phyloP scores from a whole-genome alignment of 176 grass and related monocot species.

The Chrysopogon serrulatus region DNA sequence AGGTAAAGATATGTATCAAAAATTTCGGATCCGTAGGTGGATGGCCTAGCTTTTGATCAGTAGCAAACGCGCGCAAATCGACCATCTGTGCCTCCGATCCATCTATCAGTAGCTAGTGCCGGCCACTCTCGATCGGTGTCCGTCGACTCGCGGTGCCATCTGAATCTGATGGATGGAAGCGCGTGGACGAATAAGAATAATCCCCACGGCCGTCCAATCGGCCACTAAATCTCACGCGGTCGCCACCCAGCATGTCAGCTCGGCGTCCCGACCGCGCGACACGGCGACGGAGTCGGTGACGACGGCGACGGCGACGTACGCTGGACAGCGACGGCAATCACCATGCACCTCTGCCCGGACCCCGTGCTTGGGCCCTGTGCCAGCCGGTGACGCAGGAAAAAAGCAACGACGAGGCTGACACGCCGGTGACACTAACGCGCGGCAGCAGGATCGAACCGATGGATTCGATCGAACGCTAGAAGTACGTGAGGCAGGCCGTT shows the following conservation, averaged over 20 bases:
- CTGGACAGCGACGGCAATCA: background rate
- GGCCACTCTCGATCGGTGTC: too few relatives aligned
- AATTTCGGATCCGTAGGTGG: background rate
- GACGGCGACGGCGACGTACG: background rate
- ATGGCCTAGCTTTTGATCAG: background rate
- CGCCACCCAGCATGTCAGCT: background rate
- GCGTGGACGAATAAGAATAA: background rate
- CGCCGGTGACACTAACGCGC: background rate
- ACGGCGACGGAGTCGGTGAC: slow-evolving; percentile 14
- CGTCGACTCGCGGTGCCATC: background rate
- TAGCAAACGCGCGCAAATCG: background rate
- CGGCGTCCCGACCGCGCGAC: slow-evolving; percentile 6
- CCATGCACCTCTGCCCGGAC: background rate
- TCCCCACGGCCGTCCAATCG: slow-evolving; percentile 27
- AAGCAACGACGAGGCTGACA: background rate
- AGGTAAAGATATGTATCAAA: background rate
- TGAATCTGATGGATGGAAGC: background rate
- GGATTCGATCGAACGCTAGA: background rate
- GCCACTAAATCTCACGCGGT: background rate
- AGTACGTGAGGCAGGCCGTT: background rate
- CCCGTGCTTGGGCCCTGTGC: background rate
- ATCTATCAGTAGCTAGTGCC: background rate
- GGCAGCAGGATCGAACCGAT: background rate
- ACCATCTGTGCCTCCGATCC: background rate
- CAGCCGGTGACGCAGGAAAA: background rate